phyloP scores from a whole-genome alignment of 305 asterid species.

The Fraxinus paxiana region DNA sequence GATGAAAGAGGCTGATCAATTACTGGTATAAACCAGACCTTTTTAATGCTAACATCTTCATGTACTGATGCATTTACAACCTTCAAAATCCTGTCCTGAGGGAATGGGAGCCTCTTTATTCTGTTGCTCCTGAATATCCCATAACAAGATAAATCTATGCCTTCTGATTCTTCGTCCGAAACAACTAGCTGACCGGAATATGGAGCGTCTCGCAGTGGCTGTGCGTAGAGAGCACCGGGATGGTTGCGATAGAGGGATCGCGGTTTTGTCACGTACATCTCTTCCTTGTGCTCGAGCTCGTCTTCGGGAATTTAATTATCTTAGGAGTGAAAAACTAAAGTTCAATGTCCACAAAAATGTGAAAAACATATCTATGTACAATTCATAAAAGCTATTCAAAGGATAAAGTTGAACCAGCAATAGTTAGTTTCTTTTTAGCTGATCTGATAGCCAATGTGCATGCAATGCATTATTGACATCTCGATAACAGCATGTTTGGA shows the following conservation, averaged over 20 bases:
- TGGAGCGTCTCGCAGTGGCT: conserved; percentile 40
- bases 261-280: conserved; percentile 51
- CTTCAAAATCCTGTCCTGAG: conserved; percentile 69
- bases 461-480: neutral
- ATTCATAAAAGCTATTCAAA: neutral
- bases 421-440: neutral
- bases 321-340: neutral
- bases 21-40: conserved; percentile 75
- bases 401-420: neutral
- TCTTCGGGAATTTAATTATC: neutral
- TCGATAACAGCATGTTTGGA: neutral
- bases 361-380: neutral
- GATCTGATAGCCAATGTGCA: neutral
- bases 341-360: neutral
- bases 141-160: conserved; percentile 50
- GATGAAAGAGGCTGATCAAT: conserved; percentile 62
- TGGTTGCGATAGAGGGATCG: conserved; percentile 46
- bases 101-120: conserved; percentile 61
- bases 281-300: neutral
- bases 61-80: conserved; percentile 56
- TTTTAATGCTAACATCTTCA: conserved; percentile 41
- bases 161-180: conserved; percentile 60
- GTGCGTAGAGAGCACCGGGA: conserved; percentile 38
- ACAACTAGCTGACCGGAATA: conserved; percentile 48
- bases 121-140: conserved; percentile 48